Evolutionary conservation across 495 filamentous ascomycete species (phyloP), one percentile per base, ranked within the genome.

Genomic region (Aspergillus heteromorphus): DNA sequence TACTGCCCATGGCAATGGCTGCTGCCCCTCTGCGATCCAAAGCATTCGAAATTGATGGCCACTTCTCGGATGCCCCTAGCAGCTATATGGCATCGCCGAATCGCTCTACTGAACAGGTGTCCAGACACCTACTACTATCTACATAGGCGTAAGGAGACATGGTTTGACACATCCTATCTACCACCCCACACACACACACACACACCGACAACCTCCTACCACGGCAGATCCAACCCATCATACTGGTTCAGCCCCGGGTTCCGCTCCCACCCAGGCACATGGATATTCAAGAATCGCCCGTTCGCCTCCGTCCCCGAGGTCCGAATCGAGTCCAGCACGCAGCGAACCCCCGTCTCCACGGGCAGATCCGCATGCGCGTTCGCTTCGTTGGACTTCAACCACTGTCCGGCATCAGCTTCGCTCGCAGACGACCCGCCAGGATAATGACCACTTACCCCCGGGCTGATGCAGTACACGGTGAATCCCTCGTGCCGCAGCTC

Each of bases 381-480:
- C 17, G 53, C 53, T 23, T 67, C 73, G 48, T 74, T 70, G 0
- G 70, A 73, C 41, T 68, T 67, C 36, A 74, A 31, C 59, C 59
- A 58, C 55, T 61, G 38, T 7, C 20, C 65, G 65, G 65, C 58
- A 34, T 47, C 29, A 25, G 19, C 27, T 11, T 29, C 18, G 18
- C n/a, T n/a, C n/a, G n/a, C n/a, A n/a, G 34, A 10, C 20, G 16
- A 51, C 7, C 48, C 4, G 29, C 38, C 0, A 1, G 7, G 23
- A 45, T 27, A 9, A 38, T 34, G 40, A 20, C 18, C n/a, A 71
- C 76, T 49, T 67, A 79, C 77, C 2, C 78, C 79, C 7, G 78
- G 79, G 41, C 57, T 67, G 23, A 80, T 27, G 7, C 69, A 67
- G 29, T 79, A 51, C 23, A 81, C 69, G 0, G 68, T 73, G 45